Evolutionary conservation across 2,329 filamentous ascomycete genomes (phyloP).

Genomic region (Ustulina deusta): DNA sequence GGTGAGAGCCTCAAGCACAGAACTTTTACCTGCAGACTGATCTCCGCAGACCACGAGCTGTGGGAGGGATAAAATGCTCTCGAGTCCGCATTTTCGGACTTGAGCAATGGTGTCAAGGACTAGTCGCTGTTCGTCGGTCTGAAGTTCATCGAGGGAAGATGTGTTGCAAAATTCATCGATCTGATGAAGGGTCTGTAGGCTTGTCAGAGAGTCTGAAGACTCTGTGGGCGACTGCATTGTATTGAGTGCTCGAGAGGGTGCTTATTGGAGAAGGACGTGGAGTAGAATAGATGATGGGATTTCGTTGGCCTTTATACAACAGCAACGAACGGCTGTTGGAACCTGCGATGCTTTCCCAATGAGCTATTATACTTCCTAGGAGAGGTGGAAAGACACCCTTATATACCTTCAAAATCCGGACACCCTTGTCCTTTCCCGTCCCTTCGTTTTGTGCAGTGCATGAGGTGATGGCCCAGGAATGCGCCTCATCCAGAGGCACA

Average conservation of each 20-base stretch:
- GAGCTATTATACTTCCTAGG: no score
- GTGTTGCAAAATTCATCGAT: conserved; percentile 1
- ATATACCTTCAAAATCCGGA: no score
- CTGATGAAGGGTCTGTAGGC: conserved; percentile 3
- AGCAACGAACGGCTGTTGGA: no score
- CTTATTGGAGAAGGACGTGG: not conserved
- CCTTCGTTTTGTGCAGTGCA: no score
- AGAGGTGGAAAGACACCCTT: no score
- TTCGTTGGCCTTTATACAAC: no score
- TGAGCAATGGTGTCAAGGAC: conserved; percentile 23
- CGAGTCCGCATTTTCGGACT: conserved; percentile 26
- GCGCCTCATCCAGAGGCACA: no score
- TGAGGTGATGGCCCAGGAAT: no score
- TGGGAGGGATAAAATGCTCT: conserved; percentile 49
- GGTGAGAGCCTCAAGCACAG: conserved; percentile 68
- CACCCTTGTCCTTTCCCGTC: no score
- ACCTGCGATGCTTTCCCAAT: no score
- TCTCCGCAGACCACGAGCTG: no score
- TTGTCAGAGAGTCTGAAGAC: conserved; percentile 1
- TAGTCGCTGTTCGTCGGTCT: conserved; percentile 25
- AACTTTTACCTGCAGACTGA: conserved; percentile 68
- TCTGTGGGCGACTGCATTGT: conserved; percentile 14
- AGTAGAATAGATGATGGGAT: no score
- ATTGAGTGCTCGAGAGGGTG: not conserved
- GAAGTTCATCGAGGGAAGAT: conserved; percentile 21